Conservation (phyloP, 805 yeast species). For the Cyberlindnera euphorbiiphila region DNA sequence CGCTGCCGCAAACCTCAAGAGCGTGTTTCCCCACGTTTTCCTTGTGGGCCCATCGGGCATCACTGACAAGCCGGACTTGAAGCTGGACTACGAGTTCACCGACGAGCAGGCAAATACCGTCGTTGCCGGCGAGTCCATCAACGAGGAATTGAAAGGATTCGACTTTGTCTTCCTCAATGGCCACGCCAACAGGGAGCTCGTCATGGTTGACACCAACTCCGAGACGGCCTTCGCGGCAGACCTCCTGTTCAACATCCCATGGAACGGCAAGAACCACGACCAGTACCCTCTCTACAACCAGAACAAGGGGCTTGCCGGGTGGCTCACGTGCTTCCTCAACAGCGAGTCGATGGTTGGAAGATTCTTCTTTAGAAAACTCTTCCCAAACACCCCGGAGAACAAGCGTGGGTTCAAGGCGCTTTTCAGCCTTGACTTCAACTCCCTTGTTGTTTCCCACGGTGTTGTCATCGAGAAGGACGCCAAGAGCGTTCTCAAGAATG, state of each 20-base stretch:
- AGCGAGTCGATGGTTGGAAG: slow-evolving; percentile 38
- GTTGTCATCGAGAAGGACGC: slow-evolving; percentile 44
- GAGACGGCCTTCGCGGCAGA: slow-evolving; percentile 57
- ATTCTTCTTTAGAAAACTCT: slow-evolving; percentile 27
- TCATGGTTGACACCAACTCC: slow-evolving; percentile 43
- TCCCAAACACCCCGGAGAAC: slow-evolving; percentile 16
- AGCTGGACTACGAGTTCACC: slow-evolving; percentile 39
- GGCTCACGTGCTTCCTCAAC: slow-evolving; percentile 37
- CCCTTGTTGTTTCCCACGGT: slow-evolving; percentile 60
- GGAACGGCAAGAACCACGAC: slow-evolving; percentile 47
- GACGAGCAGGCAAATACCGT: slow-evolving; percentile 34
- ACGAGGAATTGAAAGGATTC: slow-evolving; percentile 41
- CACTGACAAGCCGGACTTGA: slow-evolving; percentile 31
- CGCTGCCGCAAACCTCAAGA: slow-evolving; percentile 53
- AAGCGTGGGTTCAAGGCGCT: slow-evolving; percentile 17
- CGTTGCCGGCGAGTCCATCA: slow-evolving; percentile 31
- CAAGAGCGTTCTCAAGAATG: slow-evolving; percentile 25
- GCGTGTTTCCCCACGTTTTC: slow-evolving; percentile 45
- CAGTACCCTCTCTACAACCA: slow-evolving; percentile 40
- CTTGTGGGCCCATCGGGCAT: slow-evolving; percentile 48
- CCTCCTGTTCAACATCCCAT: slow-evolving; percentile 54
- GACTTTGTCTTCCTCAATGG: slow-evolving; percentile 55
- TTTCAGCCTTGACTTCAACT: slow-evolving; percentile 41
- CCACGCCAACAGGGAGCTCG: slow-evolving; percentile 57
- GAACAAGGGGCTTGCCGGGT: slow-evolving; percentile 40